Evolutionary conservation across 2,329 filamentous ascomycete genomes (phyloP), one percentile per base, ranked within the genome.

Genomic region (Exophiala calicioides): DNA sequence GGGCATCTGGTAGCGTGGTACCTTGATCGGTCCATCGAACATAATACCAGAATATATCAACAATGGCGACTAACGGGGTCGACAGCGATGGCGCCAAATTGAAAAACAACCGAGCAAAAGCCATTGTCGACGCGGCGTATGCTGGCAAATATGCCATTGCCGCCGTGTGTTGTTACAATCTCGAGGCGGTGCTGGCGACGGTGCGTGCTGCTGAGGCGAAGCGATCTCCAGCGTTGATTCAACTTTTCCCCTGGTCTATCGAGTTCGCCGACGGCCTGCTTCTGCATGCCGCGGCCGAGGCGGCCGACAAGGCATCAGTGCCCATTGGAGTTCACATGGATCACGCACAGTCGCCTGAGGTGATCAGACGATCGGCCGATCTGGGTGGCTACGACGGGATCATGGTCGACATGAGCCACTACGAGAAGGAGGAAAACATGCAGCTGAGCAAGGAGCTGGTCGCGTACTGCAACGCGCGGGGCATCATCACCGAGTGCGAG

Each of bases 361-460:
- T 83, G 20, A 79, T 84, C 51, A 74, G 76, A 10, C 71, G 70
- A 4, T 81, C 82, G 0, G 82, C 81, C 1, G 76, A 84, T 57
- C 73, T 80, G 12, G 72, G 77, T 33, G 72, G 77, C 31, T 87
- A 87, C 57, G 85, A 88, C 65, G 80, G 78, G 52, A 86, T 88
- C 62, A 88, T 88, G 84, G 80, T 88, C 0, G 85, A 88, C 65
- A 88, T 88, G 84, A 80, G 75, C 49, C 84, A 88, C 63, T 81
- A 84, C 60, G 82, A 85, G 55, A 81, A 81, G 57, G 81, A 76
- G 42, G 83, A 86, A 67, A 88, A 88, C 60, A 69, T 88, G 26
- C 70, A 73, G 2, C 73, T 78, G 62, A 88, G 84, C 18, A 71
- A 71, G 40, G 80, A 85, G 55, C 67, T 87, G 40, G 80, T 81